Base-by-base conservation (phyloP, 352 stramenopile species). In the Pythium rishiriense region DNA sequence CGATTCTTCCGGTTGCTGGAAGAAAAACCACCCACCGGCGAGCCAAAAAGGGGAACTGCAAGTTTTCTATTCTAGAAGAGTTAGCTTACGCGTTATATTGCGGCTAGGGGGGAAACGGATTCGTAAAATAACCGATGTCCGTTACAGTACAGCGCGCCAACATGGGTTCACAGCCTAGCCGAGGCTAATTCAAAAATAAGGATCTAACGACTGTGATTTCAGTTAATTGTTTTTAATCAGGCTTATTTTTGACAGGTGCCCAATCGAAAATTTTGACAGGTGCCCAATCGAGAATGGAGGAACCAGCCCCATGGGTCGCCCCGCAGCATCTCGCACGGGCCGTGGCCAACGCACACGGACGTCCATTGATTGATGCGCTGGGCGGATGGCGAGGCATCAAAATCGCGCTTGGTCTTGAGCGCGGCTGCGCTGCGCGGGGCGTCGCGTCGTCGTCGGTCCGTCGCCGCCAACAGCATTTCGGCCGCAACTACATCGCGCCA, bases 401-500 rank as follows among this genome's bases (percentile, higher is more conserved):
- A 29, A 12, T 19, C 7, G 60, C 51, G 28, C 22, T 67, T 11
- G 60, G 60, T 0, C n/a, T 67, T n/a, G 49, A 45, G 14, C 54
- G 8, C 0, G 17, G 54, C 21, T 1, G 22, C 29, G 22, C 60
- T 24, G 3, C 51, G 7, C 37, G 24, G 5, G 60, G 60, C 31
- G 31, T 67, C 3, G 4, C 51, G 5, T 41, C 51, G 24, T 22
- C 31, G 28, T 57, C 60, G 11, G 4, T 67, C 11, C 3, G 5
- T 1, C 4, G 19, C 5, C 50, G 60, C 1, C 26, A 24, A 19
- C 14, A 29, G 9, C 45, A 46, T 25, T 78, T 74, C 52, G 71
- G 71, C 8, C 56, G 43, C 35, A 78, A 78, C 45, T 72, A 70
- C 64, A 57, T 78, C 1, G 54, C 64, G 10, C 67, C 71, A 8